Evolutionary conservation across 352 stramenopile genomes (phyloP), one percentile per base, ranked within the genome.

Genomic region (Phytophthora pluvialis): DNA sequence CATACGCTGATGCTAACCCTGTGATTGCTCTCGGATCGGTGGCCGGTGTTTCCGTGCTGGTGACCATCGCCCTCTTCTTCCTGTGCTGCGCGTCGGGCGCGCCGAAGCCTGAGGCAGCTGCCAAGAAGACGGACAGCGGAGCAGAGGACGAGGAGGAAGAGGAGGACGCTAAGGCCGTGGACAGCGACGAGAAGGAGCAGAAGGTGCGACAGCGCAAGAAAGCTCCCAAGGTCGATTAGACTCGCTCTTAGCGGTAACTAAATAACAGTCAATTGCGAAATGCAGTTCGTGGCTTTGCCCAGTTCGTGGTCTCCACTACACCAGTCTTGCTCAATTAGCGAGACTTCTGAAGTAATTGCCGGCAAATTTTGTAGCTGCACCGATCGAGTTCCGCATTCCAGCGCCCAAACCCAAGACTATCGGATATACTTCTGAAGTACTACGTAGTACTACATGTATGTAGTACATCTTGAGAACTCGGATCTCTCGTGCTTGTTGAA

Each of bases 191-290:
- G 10, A 74, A 73, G 59, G 58, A 78, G 35, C 66, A 75, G 45
- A 94, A 89, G 64, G 51, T 91, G 39, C 83, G 86, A 44, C 86
- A 90, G 71, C 82, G 86, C 61, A 93, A 93, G 74, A 94, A 92
- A 55, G 81, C 81, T 9, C 86, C 86, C 15, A 84, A 87, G 47
- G 81, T 81, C 35, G 81, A 93, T 55, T 73, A 69, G 43, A 31
- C 26, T 44, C 29, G 10, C 25, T 52, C 10, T 39, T 18, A 21
- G 26, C 21, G 21, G 57, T 60, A 51, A 53, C 18, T 33, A 29
- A 61, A 28, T 56, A 48, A 25, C 21, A n/a, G 12, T 11, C 12
- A 21, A 21, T 39, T 57, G 29, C 16, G 11, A 53, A n/a, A 28
- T 16, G 21, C 39, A 45, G 21, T 21, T n/a, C n/a, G n/a, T n/a